phyloP scores from a whole-genome alignment of 129 eudicot genomes.

The Scalesia atractyloides region DNA sequence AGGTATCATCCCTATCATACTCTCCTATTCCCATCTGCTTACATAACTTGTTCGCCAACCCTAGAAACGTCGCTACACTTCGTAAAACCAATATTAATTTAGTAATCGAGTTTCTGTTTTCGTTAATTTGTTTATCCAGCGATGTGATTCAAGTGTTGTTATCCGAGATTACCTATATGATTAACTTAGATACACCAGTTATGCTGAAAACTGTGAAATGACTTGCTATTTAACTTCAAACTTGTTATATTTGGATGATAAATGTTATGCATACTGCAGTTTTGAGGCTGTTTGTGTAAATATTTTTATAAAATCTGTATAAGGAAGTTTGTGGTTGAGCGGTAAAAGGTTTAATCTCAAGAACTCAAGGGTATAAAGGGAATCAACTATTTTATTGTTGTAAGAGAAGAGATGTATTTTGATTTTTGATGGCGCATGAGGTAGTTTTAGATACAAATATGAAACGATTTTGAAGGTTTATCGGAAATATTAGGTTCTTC shows the following conservation, averaged over 20 bases:
- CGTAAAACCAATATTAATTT: background rate
- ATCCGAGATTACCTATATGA: background rate
- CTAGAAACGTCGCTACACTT: constrained; percentile 34
- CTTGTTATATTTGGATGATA: background rate
- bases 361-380: background rate
- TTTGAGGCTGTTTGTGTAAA: constrained; percentile 6
- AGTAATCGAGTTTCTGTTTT: constrained; percentile 5
- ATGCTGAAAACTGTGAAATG: background rate
- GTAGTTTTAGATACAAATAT: background rate
- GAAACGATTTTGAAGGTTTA: background rate
- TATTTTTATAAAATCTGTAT: background rate
- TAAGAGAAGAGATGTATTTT: too few relatives aligned
- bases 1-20: constrained; percentile 47
- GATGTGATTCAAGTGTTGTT: constrained; percentile 19
- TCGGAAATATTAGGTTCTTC: background rate
- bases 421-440: background rate
- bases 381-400: too few relatives aligned
- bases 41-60: constrained; percentile 14
- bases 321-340: background rate
- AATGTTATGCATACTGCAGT: background rate
- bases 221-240: background rate
- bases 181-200: constrained; percentile 3
- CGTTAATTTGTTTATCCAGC: background rate
- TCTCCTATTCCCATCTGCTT: background rate
- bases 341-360: constrained; percentile 9